phyloP scores from a whole-genome alignment of 257 asterid genomes.

The Lycium barbarum region DNA sequence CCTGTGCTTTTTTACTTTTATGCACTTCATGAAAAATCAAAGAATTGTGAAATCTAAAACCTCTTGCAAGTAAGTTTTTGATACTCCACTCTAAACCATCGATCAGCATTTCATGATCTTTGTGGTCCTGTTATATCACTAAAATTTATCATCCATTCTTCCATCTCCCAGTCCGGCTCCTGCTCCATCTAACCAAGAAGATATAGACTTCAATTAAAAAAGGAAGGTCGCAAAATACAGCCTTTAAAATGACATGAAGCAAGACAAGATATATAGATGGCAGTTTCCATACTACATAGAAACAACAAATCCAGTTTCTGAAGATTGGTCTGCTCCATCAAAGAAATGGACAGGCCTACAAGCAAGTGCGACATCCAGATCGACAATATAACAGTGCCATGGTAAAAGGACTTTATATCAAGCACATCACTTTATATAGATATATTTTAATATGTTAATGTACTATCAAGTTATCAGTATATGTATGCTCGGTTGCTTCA shows the following conservation, averaged over 20 bases:
- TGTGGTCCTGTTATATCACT: neutral
- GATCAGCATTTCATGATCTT: slow-evolving; percentile 4
- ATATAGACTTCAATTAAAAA: neutral
- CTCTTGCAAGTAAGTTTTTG: slow-evolving; percentile 21
- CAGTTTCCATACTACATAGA: neutral
- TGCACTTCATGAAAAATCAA: neutral
- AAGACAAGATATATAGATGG: neutral
- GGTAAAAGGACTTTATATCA: neutral
- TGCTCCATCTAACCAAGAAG: slow-evolving; percentile 12
- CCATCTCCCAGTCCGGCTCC: neutral
- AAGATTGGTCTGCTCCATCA: neutral
- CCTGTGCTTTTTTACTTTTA: neutral
- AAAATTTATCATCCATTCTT: neutral
- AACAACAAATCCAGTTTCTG: slow-evolving; percentile 11
- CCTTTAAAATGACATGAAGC: neutral
- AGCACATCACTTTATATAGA: neutral
- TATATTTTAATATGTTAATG: too few relatives aligned
- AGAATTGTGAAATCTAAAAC: neutral
- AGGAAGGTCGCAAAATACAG: neutral
- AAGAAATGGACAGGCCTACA: neutral
- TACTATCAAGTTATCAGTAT: too few relatives aligned
- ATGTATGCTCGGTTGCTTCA: too few relatives aligned
- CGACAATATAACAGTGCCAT: neutral
- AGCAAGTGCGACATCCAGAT: neutral
- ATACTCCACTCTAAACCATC: neutral